A percentile compares a stretch with the other conserved stretches of the same genome.
These are phyloP conservation scores for Hanseniaspora hatyaiensis DNA, from an alignment of 805 yeast genomes.

Conservation along the genomic window DNA sequence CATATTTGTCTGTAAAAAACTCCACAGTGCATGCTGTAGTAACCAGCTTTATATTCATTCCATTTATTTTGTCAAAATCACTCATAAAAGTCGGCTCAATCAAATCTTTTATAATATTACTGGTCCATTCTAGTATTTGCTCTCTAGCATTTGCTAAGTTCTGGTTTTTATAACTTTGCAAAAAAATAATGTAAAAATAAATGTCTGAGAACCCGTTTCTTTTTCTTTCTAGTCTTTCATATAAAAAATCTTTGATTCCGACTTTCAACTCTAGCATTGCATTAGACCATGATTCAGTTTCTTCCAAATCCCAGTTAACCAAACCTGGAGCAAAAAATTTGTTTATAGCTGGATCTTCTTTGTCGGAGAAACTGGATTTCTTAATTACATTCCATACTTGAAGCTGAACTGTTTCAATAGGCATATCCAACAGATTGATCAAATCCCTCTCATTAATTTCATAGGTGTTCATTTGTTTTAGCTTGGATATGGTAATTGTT, in stretches of 20 bases:
- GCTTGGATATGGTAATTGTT: conserved; percentile 6
- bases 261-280: not conserved
- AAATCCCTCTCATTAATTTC: conserved; percentile 11
- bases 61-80: not conserved
- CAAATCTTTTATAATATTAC: not conserved
- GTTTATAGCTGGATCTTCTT: no score
- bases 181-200: conserved; percentile 7
- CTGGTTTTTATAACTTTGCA: conserved; percentile 8
- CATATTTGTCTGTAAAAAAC: conserved; percentile 3
- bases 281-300: conserved; percentile 13
- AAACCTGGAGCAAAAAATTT: not conserved
- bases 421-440: conserved; percentile 15
- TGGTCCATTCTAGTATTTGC: conserved; percentile 5
- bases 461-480: conserved; percentile 8
- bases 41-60: conserved; percentile 7
- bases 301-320: conserved; percentile 12
- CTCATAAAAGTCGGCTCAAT: not conserved
- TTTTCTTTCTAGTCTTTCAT: conserved; percentile 6
- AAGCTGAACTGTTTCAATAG: conserved; percentile 11
- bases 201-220: conserved; percentile 12
- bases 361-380: not conserved
- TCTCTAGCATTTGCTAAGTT: conserved; percentile 6
- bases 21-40: conserved; percentile 6
- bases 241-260: conserved; percentile 8
- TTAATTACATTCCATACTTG: conserved; percentile 15